Conservation (phyloP, 1,139 yeast species). For the Suhomyces maxii region DNA sequence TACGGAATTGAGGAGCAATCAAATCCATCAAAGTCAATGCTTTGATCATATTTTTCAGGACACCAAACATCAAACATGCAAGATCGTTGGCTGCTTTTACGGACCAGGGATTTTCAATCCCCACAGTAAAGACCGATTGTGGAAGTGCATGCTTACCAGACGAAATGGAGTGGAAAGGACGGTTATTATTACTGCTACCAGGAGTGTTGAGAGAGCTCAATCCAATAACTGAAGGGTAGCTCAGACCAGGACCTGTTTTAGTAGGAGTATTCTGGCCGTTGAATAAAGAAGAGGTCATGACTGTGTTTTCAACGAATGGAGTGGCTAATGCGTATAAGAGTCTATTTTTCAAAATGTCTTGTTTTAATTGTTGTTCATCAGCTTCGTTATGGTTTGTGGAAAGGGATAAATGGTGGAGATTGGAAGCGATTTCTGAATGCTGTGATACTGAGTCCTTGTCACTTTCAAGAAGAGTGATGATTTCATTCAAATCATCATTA, state of each 20-base stretch:
- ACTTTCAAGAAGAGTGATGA: constrained; percentile 43
- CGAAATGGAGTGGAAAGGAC: constrained; percentile 62
- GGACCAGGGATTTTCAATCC: constrained; percentile 72
- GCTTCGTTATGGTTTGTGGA: constrained; percentile 26
- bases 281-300: constrained; percentile 43
- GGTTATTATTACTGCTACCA: constrained; percentile 16
- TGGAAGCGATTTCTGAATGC: constrained; percentile 47
- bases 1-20: constrained; percentile 71
- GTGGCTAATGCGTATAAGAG: constrained; percentile 70
- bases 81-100: constrained; percentile 85
- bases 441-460: constrained; percentile 31
- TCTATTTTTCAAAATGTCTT: constrained; percentile 50
- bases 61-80: constrained; percentile 86
- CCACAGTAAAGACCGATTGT: constrained; percentile 83
- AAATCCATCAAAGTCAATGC: constrained; percentile 71
- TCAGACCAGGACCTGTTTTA: constrained; percentile 7
- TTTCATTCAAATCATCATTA: constrained; percentile 43
- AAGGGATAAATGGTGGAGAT: constrained; percentile 58
- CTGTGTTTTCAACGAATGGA: constrained; percentile 64
- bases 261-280: constrained; percentile 13
- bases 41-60: constrained; percentile 62
- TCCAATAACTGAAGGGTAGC: constrained; percentile 30
- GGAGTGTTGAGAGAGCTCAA: constrained; percentile 24
- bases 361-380: constrained; percentile 26
- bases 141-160: constrained; percentile 69